Base-by-base conservation (phyloP, 2,329 filamentous ascomycete genomes). In the Daldinia sp. region DNA sequence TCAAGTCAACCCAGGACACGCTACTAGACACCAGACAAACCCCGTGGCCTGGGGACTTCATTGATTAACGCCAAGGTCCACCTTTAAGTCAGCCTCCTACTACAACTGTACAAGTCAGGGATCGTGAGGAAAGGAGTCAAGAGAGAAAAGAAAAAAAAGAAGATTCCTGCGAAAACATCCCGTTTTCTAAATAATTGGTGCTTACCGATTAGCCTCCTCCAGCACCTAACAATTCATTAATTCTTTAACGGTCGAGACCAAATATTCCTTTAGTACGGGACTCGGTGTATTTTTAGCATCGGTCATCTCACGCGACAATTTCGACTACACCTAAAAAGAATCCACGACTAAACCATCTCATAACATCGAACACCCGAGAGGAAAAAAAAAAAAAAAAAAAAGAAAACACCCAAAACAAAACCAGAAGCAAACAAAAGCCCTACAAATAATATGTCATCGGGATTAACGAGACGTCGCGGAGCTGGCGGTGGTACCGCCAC, bases 401-500 rank as follows among this genome's bases (percentile, higher is more conserved):
- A 47, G 43, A 53, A 45, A 58, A 55, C 27, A n/a, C n/a, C n/a
- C n/a, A n/a, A n/a, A n/a, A n/a, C n/a, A n/a, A n/a, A n/a, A n/a
- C n/a, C n/a, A n/a, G n/a, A n/a, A n/a, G n/a, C n/a, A n/a, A n/a
- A n/a, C n/a, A n/a, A 21, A 51, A 25, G 27, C 30, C 8, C 32
- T 23, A 47, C 30, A 41, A 80, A 53, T 66, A 80, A 80, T 78
- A 80, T 78, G 66, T 79, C 79, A 64, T 79, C 79, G 55, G 79
- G 78, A 69, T 71, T 81, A 69, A 75, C 73, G 66, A 72, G 72
- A 72, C 72, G 73, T 47, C 72, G 89, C 75, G 85, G 88, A 80
- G 89, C 85, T 76, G 88, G 85, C 71, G 87, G 82, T 73, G 86
- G 83, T 73, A 82, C 79, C 64, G 77, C 79, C 69, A 78, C 77